phyloP scores from a whole-genome alignment of 108 stramenopile genomes.

The Pinguiococcus pyrenoidosus region DNA sequence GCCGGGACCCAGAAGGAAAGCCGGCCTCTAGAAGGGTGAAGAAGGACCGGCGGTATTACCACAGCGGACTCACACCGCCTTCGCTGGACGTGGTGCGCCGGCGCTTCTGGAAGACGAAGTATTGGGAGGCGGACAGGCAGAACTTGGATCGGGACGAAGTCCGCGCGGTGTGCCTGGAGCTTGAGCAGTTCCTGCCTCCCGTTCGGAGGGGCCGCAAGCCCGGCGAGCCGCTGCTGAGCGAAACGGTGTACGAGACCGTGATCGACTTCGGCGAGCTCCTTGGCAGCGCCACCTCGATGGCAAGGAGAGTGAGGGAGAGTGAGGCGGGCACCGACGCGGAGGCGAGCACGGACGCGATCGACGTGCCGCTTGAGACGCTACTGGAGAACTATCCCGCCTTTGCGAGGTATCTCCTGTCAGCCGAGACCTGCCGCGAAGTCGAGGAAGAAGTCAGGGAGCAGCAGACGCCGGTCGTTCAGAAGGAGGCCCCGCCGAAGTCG shows the following conservation, averaged over 20 bases:
- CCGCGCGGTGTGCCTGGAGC: too few relatives aligned
- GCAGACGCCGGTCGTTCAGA: conserved; percentile 69
- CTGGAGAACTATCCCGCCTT: too few relatives aligned
- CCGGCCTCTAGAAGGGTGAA: conserved; percentile 34
- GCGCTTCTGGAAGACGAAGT: conserved; percentile 52
- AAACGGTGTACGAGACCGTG: too few relatives aligned
- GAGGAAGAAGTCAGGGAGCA: conserved; percentile 66
- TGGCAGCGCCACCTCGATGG: too few relatives aligned
- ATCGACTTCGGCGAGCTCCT: too few relatives aligned
- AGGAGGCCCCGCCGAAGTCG: conserved; percentile 42
- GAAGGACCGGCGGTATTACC: conserved; percentile 56
- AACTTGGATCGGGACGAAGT: too few relatives aligned
- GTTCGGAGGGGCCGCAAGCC: conserved; percentile 44
- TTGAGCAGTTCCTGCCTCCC: conserved; percentile 46
- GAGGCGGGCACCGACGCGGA: conserved; percentile 22
- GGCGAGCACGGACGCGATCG: conserved; percentile 35
- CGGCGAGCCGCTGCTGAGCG: too few relatives aligned
- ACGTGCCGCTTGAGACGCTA: too few relatives aligned
- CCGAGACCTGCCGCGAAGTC: too few relatives aligned
- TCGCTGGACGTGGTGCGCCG: conserved; percentile 63
- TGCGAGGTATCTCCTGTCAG: too few relatives aligned
- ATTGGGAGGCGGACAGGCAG: too few relatives aligned
- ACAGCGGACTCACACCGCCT: conserved; percentile 68
- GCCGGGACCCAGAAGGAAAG: conserved; percentile 32
- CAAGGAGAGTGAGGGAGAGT: conserved; percentile 44